These are phyloP conservation scores for Pleurotus citrinopileatus DNA, from an alignment of 768 basidiomycete genomes.

Conservation along the genomic window DNA sequence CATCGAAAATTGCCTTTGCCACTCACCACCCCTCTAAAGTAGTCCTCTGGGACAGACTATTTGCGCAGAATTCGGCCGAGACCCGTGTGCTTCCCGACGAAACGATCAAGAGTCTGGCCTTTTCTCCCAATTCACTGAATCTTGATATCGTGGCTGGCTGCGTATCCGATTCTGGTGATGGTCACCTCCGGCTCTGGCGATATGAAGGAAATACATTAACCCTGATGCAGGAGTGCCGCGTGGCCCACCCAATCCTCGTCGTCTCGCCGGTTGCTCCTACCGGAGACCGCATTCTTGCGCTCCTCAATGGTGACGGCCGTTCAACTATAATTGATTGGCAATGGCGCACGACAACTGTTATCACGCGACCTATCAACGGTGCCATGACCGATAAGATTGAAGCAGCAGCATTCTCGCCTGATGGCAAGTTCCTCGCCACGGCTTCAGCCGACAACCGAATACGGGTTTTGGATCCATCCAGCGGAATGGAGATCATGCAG, in stretches of 20 bases:
- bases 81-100: not conserved
- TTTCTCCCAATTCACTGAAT: not conserved
- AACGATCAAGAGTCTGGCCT: not conserved
- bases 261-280: not conserved
- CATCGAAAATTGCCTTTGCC: not conserved
- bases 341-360: not conserved
- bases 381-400: not conserved
- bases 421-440: not conserved
- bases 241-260: not conserved
- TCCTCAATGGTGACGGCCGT: not conserved
- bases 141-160: not conserved
- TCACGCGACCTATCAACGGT: not conserved
- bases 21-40: not conserved
- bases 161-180: not conserved
- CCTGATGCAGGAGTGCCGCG: not conserved
- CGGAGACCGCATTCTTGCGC: not conserved
- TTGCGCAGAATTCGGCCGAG: not conserved
- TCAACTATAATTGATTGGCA: not conserved
- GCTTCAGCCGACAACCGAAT: not conserved
- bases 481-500: not conserved
- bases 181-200: not conserved
- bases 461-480: not conserved
- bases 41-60: not conserved
- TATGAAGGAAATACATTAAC: not conserved
- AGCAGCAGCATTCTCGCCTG: not conserved